Evolutionary conservation across 1,139 yeast species (phyloP).

Genomic region (Sugiyamaella sp.): DNA sequence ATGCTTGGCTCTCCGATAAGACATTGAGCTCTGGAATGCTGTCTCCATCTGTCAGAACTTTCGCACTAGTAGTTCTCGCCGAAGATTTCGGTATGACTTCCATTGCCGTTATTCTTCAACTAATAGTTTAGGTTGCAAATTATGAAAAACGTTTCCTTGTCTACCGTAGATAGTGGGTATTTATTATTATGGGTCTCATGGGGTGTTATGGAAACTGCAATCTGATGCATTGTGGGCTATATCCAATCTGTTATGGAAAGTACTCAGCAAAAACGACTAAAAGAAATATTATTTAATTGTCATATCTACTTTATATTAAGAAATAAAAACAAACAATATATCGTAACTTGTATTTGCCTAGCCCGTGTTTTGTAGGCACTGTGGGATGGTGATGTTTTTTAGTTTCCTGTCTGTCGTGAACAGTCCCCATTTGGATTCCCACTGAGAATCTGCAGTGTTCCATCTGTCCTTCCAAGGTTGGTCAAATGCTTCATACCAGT

Average conservation of each 20-base stretch:
- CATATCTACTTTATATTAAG: slow-evolving; percentile 13
- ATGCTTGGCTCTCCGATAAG: slow-evolving; percentile 12
- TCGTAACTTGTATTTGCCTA: not conserved
- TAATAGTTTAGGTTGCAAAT: not conserved
- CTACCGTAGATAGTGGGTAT: not conserved
- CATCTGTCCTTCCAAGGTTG: slow-evolving; percentile 68
- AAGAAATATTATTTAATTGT: not conserved
- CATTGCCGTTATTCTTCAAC: slow-evolving; percentile 2
- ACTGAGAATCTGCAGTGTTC: slow-evolving; percentile 51
- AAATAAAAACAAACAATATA: not conserved
- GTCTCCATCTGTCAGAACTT: slow-evolving; percentile 1
- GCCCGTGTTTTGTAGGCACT: slow-evolving; percentile 23
- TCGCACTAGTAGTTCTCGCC: slow-evolving; percentile 3
- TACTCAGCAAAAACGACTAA: not conserved
- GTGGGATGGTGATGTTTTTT: slow-evolving; percentile 43
- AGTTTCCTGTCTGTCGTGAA: slow-evolving; percentile 54
- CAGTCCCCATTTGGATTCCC: slow-evolving; percentile 79
- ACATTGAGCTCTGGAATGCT: slow-evolving; percentile 9
- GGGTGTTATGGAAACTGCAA: slow-evolving; percentile 4
- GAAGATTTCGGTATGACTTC: not conserved
- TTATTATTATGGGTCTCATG: slow-evolving; percentile 8
- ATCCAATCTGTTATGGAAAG: slow-evolving; percentile 9
- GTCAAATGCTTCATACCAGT: slow-evolving; percentile 71
- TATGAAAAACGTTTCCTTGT: not conserved
- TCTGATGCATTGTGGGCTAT: slow-evolving; percentile 7